Percentiles rank a stretch among this genome's conserved stretches.
Evolutionary conservation across 2,329 filamentous ascomycete species (phyloP).

Genomic region (Corniculantispora saksenae): DNA sequence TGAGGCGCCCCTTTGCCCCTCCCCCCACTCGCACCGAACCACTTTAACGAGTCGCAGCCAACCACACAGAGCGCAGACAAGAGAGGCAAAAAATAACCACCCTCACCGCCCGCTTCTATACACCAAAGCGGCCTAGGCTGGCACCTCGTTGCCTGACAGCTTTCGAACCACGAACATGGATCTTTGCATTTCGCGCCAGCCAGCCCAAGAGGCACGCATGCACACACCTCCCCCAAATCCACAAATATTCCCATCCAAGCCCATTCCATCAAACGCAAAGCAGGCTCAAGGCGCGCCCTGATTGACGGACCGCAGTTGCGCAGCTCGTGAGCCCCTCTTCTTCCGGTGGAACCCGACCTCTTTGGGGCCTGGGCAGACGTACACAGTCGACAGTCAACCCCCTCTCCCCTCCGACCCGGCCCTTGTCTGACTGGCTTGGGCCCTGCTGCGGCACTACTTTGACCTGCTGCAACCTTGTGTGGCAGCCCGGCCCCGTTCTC

Average conservation of each 20-base stretch:
- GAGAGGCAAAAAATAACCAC: neutral
- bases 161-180: constrained; percentile 5
- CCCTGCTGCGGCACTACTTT: neutral
- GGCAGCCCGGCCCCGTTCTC: constrained; percentile 14
- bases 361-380: constrained; percentile 18
- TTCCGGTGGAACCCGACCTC: constrained; percentile 19
- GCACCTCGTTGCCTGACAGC: neutral
- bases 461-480: constrained; percentile 17
- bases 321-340: too few relatives aligned
- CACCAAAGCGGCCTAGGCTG: neutral
- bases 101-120: constrained; percentile 18
- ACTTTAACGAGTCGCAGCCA: neutral
- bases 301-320: constrained; percentile 16
- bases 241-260: neutral
- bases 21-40: constrained; percentile 6
- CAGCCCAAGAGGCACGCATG: too few relatives aligned
- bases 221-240: constrained; percentile 1
- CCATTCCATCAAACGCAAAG: too few relatives aligned
- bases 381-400: too few relatives aligned
- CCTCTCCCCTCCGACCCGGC: neutral
- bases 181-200: neutral
- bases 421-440: constrained; percentile 7
- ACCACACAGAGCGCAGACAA: neutral
- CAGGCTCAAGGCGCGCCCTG: constrained; percentile 13
- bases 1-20: constrained; percentile 1